Percentiles rank a stretch among this genome's conserved stretches.
phyloP scores from a whole-genome alignment of 176 grass and related monocot genomes.

The Carex pumila region DNA sequence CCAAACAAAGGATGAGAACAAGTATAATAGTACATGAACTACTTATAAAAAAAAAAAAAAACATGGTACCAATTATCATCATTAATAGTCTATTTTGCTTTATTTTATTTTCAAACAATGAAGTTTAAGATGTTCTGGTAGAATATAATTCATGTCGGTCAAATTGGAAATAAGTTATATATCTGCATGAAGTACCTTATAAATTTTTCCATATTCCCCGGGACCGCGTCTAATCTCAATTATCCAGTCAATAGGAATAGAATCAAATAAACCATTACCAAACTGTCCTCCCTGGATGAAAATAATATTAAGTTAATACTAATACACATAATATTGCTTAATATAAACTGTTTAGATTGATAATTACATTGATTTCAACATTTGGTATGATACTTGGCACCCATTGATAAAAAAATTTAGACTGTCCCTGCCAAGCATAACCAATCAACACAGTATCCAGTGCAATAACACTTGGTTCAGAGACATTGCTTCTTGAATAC shows the following conservation, averaged over 20 bases:
- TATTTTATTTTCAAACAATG: background rate
- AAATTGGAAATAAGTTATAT: background rate
- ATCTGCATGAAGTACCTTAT: constrained; percentile 4
- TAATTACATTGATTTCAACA: background rate
- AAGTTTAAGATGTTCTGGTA: background rate
- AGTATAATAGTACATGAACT: background rate
- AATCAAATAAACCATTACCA: constrained; percentile 3
- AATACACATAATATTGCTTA: background rate
- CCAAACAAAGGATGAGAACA: too few species aligned
- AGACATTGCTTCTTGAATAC: background rate
- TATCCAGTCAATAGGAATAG: background rate
- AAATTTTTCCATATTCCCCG: background rate
- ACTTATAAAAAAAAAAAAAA: background rate
- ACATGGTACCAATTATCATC: background rate
- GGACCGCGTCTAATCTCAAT: background rate
- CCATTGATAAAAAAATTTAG: background rate
- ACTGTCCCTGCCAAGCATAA: background rate
- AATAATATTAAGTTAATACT: background rate
- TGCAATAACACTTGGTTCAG: background rate
- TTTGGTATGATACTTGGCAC: background rate
- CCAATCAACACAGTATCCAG: background rate
- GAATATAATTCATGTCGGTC: background rate
- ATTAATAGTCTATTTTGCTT: background rate
- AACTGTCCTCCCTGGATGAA: background rate
- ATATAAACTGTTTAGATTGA: background rate